A percentile compares a stretch with the other conserved stretches of the same genome.
Evolutionary conservation across 495 filamentous ascomycete species (phyloP).

Genomic region (Penicillium pulvis): DNA sequence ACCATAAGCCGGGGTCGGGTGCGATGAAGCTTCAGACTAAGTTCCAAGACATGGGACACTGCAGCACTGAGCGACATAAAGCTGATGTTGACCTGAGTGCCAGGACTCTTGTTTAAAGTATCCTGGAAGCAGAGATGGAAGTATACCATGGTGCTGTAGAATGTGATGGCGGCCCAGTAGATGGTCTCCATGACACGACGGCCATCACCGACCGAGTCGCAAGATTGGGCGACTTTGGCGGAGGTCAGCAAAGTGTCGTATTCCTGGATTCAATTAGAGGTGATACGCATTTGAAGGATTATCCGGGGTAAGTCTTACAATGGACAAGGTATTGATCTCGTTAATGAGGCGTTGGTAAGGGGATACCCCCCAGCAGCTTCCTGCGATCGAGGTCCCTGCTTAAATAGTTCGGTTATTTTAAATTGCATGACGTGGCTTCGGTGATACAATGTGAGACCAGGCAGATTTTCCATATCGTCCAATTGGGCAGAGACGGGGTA

Average conservation of each 20-base stretch:
- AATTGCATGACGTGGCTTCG: constrained; percentile 34
- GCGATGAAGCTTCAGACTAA: constrained; percentile 32
- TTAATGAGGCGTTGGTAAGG: constrained; percentile 21
- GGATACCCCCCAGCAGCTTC: constrained; percentile 2
- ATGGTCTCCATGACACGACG: constrained; percentile 36
- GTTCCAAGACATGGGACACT: constrained; percentile 30
- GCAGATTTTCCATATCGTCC: constrained; percentile 38
- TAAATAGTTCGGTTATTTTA: constrained; percentile 31
- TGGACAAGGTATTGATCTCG: constrained; percentile 25
- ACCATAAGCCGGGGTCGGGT: constrained; percentile 32
- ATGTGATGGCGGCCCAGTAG: constrained; percentile 37
- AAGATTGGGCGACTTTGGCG: constrained; percentile 23
- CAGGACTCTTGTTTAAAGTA: constrained; percentile 12
- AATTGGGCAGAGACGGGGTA: constrained; percentile 35
- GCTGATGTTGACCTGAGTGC: constrained; percentile 3
- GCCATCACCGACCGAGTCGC: constrained; percentile 22
- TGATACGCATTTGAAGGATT: not conserved
- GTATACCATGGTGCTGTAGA: constrained; percentile 32
- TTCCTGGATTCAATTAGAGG: constrained; percentile 24
- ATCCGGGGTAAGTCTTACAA: constrained; percentile 16
- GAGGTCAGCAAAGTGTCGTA: constrained; percentile 29
- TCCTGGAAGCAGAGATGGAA: constrained; percentile 33
- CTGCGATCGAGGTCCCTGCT: constrained; percentile 11
- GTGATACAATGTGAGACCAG: constrained; percentile 31
- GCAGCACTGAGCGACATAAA: constrained; percentile 24